Conservation (phyloP, 345 rosid species). For the Noccaea caerulescens region DNA sequence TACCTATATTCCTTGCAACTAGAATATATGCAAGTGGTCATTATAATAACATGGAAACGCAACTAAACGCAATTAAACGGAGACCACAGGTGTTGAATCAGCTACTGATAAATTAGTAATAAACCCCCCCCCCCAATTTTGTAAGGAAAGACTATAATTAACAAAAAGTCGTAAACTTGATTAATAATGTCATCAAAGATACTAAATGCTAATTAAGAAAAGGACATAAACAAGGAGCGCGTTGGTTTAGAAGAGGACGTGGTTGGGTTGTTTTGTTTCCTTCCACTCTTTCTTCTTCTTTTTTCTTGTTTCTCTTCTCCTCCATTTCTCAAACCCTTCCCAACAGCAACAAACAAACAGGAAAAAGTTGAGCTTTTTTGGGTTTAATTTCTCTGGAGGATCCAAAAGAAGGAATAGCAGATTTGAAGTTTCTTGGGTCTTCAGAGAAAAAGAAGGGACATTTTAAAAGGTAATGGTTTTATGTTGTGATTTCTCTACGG, state of each 20-base stretch:
- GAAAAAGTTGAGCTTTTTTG: not conserved
- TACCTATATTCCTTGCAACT: constrained; percentile 25
- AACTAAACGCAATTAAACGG: constrained; percentile 27
- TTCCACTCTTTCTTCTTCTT: constrained; percentile 41
- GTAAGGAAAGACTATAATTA: constrained; percentile 35
- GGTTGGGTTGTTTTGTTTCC: constrained; percentile 45
- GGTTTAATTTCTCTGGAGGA: constrained; percentile 22
- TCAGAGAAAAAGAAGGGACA: constrained; percentile 7
- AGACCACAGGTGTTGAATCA: constrained; percentile 40
- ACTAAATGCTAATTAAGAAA: constrained; percentile 38
- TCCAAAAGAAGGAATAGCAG: not conserved
- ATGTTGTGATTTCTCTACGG: constrained; percentile 5
- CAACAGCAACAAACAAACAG: not conserved
- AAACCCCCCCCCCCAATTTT: constrained; percentile 21
- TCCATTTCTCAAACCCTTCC: constrained; percentile 31
- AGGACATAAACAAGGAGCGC: constrained; percentile 31
- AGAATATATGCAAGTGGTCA: constrained; percentile 16
- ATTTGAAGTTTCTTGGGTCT: constrained; percentile 6
- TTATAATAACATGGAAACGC: constrained; percentile 19
- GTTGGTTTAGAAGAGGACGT: constrained; percentile 45
- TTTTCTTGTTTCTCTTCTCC: not conserved
- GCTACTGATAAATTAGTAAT: constrained; percentile 32
- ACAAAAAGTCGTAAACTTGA: constrained; percentile 37
- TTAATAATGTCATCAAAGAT: constrained; percentile 27
- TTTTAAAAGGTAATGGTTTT: constrained; percentile 39